Base-by-base conservation (phyloP, 1,284 basidiomycete species). In the Volvariella surrecta region DNA sequence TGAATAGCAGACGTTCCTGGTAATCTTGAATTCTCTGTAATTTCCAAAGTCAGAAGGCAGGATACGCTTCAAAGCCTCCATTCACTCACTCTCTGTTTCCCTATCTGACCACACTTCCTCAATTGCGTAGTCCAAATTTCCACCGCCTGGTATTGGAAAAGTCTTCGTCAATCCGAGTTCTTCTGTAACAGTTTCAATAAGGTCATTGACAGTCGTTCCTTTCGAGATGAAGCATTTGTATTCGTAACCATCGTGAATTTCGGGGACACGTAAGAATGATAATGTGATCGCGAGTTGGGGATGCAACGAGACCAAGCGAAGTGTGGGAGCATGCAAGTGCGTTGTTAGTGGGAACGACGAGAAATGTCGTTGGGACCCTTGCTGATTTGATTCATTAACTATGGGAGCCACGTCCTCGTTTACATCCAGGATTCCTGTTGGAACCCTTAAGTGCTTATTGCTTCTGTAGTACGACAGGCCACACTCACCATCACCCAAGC, bases 301-400 rank as follows among this genome's bases (percentile, higher is more conserved):
- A 57, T 88, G 76, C 3, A 81, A 67, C 1, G 83, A 85, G 1
- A 91, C 78, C 18, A 91, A 66, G 3, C 86, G 80, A 28, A 90
- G 58, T 8, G 70, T 61, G 10, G 86, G 81, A 1, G 70, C 68
- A 57, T 85, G 82, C 10, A 87, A 65, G 57, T 85, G 81, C 0
- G 76, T 74, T 1, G 84, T 84, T 46, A 85, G 63, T 2, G 78
- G 74, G 54, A 88, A 89, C 9, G 79, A 70, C 9, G 85, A 85
- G 59, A 86, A 86, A 50, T 79, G 74, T 20, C 74, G 66, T 40
- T 72, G 62, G 21, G 61, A 54, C 3, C 62, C 54, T n/a, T 66
- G 59, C 30, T 60, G 61, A 32, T 62, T 52, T 30, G 62, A 51
- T 39, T 58, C 51, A 52, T 70, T 67, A 22, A 86, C 58, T 19